Evolutionary conservation across 176 grass and related monocot genomes (phyloP), one percentile per base, ranked within the genome.

Genomic region (Eleusine indica): DNA sequence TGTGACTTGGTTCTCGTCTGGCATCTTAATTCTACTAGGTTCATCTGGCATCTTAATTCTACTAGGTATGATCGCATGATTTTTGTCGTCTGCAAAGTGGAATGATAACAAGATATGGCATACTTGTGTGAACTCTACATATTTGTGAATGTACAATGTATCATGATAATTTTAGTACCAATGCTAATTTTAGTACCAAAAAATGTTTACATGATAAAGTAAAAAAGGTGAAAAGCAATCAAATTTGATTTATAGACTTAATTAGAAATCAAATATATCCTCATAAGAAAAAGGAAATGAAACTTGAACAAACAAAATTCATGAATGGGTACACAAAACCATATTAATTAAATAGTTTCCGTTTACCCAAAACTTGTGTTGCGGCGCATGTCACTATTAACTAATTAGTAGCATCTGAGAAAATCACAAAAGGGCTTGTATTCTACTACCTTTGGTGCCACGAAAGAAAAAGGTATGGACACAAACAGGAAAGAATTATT

Each of bases 401-500:
- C 78, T 57, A 70, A 29, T 71, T 58, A 42, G 66, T 66, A 58
- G 32, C 32, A 35, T 35, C 35, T 82, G 14, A 4, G 51, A 61
- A 68, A 70, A 71, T 29, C n/a, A 70, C 30, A 40, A 22, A 68
- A 68, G 9, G 44, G 9, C 11, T 6, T 79, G 62, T 40, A 56
- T 54, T 69, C 46, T 40, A 25, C 40, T 70, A 70, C 66, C 79
- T 70, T 22, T 30, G 25, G 32, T 57, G 47, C 70, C 49, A 32
- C 67, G 56, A 71, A 81, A 81, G 78, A 41, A 46, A 44, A 78
- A 72, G 44, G 80, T 82, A 9, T 37, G 68, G 68, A 73, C 80
- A 73, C 22, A 48, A 63, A 73, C 32, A 46, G 25, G 61, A 62
- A 63, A 9, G 25, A 57, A 73, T 63, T 73, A 73, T 73, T 73